phyloP scores from a whole-genome alignment of 345 rosid genomes.

The Hevea brasiliensis region DNA sequence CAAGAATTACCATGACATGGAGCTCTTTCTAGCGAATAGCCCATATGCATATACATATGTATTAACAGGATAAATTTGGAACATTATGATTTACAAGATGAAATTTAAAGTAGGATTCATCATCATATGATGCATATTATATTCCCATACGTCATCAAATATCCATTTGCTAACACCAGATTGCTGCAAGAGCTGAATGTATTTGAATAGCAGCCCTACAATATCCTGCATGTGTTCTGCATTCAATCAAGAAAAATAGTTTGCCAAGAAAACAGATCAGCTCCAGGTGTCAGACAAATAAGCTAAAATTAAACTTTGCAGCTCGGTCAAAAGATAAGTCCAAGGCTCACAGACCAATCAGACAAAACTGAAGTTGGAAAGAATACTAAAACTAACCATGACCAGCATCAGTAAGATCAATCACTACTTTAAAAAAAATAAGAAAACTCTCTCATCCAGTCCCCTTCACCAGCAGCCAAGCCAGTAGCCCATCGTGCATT shows the following conservation, averaged over 20 bases:
- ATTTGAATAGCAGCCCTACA: constrained; percentile 76
- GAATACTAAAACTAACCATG: constrained; percentile 59
- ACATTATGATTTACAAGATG: too few relatives aligned
- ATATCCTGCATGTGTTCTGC: constrained; percentile 84
- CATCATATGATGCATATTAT: neutral
- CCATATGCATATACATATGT: neutral
- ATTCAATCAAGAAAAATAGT: constrained; percentile 18
- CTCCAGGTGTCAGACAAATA: neutral
- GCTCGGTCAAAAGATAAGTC: neutral
- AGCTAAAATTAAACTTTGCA: constrained; percentile 1
- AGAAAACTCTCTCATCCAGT: constrained; percentile 58
- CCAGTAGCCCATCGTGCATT: constrained; percentile 68
- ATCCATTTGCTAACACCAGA: constrained; percentile 89
- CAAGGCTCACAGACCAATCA: constrained; percentile 20
- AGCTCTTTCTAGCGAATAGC: neutral
- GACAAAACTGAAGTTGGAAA: neutral
- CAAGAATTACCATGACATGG: neutral
- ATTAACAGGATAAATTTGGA: neutral
- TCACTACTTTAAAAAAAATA: constrained; percentile 63
- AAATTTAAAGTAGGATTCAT: neutral
- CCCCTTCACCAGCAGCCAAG: constrained; percentile 66
- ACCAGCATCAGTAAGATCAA: constrained; percentile 86
- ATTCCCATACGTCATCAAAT: constrained; percentile 81
- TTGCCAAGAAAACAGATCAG: neutral
- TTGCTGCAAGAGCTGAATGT: constrained; percentile 68